Evolutionary conservation across 1,284 basidiomycete species (phyloP).

Genomic region (Ganoderma sp.): DNA sequence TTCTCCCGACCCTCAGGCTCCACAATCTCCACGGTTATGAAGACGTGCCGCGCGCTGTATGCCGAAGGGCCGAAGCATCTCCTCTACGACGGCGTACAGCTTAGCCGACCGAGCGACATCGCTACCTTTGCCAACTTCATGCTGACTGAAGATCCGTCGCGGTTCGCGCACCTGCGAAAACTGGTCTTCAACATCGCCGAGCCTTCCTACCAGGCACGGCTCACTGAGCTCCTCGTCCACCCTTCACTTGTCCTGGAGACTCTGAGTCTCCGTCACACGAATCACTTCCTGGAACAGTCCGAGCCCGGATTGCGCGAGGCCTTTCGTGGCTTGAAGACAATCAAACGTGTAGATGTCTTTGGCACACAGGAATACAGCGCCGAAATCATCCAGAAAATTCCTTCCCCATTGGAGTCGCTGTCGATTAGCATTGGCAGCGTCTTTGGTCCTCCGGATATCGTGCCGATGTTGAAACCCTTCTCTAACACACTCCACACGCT

Average conservation of each 20-base stretch:
- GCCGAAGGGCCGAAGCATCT: conserved; percentile 12
- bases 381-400: background rate
- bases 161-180: background rate
- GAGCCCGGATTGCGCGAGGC: background rate
- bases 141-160: background rate
- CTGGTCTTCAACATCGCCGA: background rate
- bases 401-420: background rate
- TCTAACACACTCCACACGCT: background rate
- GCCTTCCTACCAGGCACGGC: background rate
- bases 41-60: conserved; percentile 7
- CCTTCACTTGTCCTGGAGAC: background rate
- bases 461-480: background rate
- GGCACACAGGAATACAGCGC: background rate
- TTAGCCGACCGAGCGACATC: background rate
- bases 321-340: background rate
- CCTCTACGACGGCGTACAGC: conserved; percentile 10
- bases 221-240: background rate
- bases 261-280: background rate
- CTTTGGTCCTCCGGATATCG: background rate
- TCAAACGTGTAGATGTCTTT: background rate
- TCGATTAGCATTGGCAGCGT: background rate
- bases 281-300: background rate
- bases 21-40: conserved; percentile 10
- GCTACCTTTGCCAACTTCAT: background rate
- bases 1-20: background rate